A percentile compares a stretch with the other conserved stretches of the same genome.
Conservation (phyloP, 768 basidiomycete species). For the Mycena filopes region DNA sequence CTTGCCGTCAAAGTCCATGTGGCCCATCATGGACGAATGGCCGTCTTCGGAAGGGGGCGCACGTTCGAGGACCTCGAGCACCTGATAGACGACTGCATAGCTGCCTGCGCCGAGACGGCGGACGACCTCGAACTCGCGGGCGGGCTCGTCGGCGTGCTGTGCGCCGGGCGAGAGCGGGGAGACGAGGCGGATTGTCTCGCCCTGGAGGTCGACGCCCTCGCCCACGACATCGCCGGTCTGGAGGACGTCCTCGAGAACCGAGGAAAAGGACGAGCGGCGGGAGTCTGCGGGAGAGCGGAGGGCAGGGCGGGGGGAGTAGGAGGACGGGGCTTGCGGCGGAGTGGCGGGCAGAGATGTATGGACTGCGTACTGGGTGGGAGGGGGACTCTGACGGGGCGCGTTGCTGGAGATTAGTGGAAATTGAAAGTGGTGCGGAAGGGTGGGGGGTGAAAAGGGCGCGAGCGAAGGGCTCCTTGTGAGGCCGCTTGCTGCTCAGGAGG, state of each 20-base stretch:
- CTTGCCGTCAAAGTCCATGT: slow-evolving; percentile 62
- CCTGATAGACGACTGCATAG: slow-evolving; percentile 95
- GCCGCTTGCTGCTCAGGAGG: slow-evolving; percentile 47
- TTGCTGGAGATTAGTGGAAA: slow-evolving; percentile 41
- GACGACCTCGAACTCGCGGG: slow-evolving; percentile 84
- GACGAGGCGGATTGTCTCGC: slow-evolving; percentile 71
- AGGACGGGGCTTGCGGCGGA: slow-evolving; percentile 41
- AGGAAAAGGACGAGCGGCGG: slow-evolving; percentile 52
- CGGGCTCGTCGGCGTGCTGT: slow-evolving; percentile 56
- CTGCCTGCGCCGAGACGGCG: slow-evolving; percentile 88
- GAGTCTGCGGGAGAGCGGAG: slow-evolving; percentile 42
- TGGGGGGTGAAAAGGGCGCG: slow-evolving; percentile 39
- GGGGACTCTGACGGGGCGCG: slow-evolving; percentile 27
- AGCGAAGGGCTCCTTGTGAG: slow-evolving; percentile 50
- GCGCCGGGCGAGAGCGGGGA: slow-evolving; percentile 42
- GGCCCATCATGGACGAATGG: slow-evolving; percentile 66
- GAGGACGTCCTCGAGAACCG: slow-evolving; percentile 69
- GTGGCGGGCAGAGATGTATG: slow-evolving; percentile 50
- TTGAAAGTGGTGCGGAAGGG: slow-evolving; percentile 36
- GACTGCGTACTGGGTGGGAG: slow-evolving; percentile 50
- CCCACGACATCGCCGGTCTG: slow-evolving; percentile 79
- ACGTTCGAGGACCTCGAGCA: slow-evolving; percentile 73
- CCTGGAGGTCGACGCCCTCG: slow-evolving; percentile 72
- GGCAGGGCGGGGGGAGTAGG: slow-evolving; percentile 41
- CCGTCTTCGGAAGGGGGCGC: slow-evolving; percentile 62